These are phyloP conservation scores for Paxillus rubicundulus DNA, from an alignment of 768 basidiomycete species.

Conservation along the genomic window DNA sequence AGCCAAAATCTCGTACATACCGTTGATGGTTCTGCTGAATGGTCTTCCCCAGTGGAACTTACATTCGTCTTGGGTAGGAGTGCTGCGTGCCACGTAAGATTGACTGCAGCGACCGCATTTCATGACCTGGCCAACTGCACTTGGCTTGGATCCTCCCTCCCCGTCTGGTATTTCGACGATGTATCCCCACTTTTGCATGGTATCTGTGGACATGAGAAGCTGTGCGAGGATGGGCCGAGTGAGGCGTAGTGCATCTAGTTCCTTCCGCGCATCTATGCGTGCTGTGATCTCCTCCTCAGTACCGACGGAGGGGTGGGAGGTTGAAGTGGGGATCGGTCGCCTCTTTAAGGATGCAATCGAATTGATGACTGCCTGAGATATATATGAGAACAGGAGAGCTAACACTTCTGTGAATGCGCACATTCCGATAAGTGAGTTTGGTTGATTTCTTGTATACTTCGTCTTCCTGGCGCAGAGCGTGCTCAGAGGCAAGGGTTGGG, in stretches of 20 bases:
- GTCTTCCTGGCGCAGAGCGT: slow-evolving; percentile 79
- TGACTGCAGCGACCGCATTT: slow-evolving; percentile 81
- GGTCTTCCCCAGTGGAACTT: slow-evolving; percentile 81
- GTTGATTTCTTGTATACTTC: slow-evolving; percentile 73
- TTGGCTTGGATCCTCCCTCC: slow-evolving; percentile 61
- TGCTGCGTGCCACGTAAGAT: slow-evolving; percentile 64
- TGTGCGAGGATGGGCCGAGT: slow-evolving; percentile 52
- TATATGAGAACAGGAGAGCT: slow-evolving; percentile 11
- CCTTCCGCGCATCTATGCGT: slow-evolving; percentile 54
- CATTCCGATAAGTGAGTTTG: slow-evolving; percentile 83
- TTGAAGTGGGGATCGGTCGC: slow-evolving; percentile 52
- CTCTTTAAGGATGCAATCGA: slow-evolving; percentile 51
- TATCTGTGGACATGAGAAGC: slow-evolving; percentile 55
- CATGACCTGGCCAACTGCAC: slow-evolving; percentile 54
- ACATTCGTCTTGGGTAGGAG: slow-evolving; percentile 62
- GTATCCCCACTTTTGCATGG: slow-evolving; percentile 69
- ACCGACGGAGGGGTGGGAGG: slow-evolving; percentile 72
- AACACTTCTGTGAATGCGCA: slow-evolving; percentile 31
- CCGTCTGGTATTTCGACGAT: slow-evolving; percentile 64
- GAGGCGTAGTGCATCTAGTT: slow-evolving; percentile 51
- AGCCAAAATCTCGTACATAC: slow-evolving; percentile 37
- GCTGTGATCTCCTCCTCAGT: slow-evolving; percentile 62
- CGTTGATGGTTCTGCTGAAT: slow-evolving; percentile 59
- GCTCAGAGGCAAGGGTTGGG: slow-evolving; percentile 67
- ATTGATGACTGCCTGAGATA: slow-evolving; percentile 47